Evolutionary conservation across 2,329 filamentous ascomycete genomes (phyloP), one percentile per base, ranked within the genome.

Genomic region (Laburnicola sp.): DNA sequence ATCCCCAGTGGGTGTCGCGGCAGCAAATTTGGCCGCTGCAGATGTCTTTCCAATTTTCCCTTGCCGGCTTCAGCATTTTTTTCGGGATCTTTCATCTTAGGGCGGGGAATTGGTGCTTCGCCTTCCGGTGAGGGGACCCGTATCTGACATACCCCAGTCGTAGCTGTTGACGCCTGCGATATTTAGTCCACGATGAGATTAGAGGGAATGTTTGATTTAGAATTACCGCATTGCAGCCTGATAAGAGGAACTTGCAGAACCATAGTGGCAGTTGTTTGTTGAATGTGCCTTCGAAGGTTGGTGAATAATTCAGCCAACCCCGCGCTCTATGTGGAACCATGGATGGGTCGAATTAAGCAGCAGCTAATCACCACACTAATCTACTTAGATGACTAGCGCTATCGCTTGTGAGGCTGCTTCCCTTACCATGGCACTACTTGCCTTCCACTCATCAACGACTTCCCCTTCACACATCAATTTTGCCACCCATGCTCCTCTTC

Each of bases 141-240:
- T 54, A 50, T 53, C 41, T 47, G 40, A 58, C 78, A 61, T 75
- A 86, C 84, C 94, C 94, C 94, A 99, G 78, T 97, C 94, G 73
- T 99, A 99, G 75, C 92, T 97, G 76, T 97, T 97, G 69, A 96
- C 91, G 69, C 93, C 94, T 87, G 56, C n/a, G 53, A 47, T n/a
- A 50, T 61, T 48, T 66, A 56, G 59, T 68, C 61, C 68, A 63
- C 51, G 48, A 11, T 28, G 25, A 5, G 30, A n/a, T 27, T 11
- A 4, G 4, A 16, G 6, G 36, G 8, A 63, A 73, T 32, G 22
- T 21, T 16, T 4, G 16, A 16, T 16, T 22, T 16, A 21, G 23
- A 31, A 57, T 55, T 72, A 86, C 84, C 83, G 78, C 89, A 92
- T 74, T 89, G 86, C 60, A 97, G 85, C 63, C 91, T 86, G 71